Conservation (phyloP, 129 eudicot species). For the Flaveria brownii region DNA sequence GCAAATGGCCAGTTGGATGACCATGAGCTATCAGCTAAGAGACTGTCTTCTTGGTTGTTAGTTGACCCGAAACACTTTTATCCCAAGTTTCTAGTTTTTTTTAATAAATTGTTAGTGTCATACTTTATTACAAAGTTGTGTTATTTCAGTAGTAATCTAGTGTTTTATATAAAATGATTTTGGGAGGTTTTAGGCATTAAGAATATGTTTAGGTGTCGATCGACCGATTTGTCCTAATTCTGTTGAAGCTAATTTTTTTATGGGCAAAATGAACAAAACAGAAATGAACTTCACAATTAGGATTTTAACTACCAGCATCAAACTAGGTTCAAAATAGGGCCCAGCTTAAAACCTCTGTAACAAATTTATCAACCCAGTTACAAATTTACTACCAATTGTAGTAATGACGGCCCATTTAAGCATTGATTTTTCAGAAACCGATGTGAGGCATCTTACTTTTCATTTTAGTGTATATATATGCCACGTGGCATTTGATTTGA, state of each 20-base stretch:
- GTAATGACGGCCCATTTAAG: background rate
- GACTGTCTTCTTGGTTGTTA: too few relatives aligned
- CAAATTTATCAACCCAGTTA: background rate
- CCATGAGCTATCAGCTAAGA: background rate
- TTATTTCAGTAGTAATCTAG: background rate
- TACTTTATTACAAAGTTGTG: background rate
- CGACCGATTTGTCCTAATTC: background rate
- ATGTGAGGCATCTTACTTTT: background rate
- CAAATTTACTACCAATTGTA: background rate
- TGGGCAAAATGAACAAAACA: background rate
- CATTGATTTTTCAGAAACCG: background rate
- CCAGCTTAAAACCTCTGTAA: background rate
- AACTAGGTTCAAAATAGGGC: background rate
- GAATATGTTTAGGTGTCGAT: background rate
- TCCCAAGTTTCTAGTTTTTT: too few relatives aligned
- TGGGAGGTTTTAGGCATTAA: background rate
- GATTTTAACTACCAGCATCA: background rate
- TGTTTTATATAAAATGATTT: background rate
- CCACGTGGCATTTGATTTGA: background rate
- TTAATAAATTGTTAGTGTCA: background rate
- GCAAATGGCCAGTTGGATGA: background rate
- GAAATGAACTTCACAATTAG: background rate
- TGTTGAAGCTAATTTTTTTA: background rate
- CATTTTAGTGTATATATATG: slow-evolving; percentile 4
- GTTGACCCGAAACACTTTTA: background rate